Evolutionary conservation across 1,139 yeast species (phyloP).

Genomic region (Yamadazyma songkhlaensis): DNA sequence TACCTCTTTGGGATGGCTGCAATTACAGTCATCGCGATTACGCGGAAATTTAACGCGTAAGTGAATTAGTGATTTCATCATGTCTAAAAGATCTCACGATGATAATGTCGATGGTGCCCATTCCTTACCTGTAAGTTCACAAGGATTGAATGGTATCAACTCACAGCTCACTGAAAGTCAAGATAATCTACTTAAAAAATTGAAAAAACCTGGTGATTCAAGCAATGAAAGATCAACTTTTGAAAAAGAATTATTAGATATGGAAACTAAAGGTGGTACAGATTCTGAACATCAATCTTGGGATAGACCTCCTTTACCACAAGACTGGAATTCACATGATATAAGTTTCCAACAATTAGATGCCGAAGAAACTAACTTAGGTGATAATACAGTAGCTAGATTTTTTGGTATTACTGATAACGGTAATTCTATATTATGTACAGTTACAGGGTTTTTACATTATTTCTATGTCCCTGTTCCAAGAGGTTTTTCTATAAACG

Average conservation of each 20-base stretch:
- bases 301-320: slow-evolving; percentile 58
- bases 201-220: slow-evolving; percentile 31
- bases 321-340: slow-evolving; percentile 51
- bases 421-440: slow-evolving; percentile 88
- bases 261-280: slow-evolving; percentile 42
- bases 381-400: slow-evolving; percentile 64
- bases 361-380: slow-evolving; percentile 75
- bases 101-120: slow-evolving; percentile 31
- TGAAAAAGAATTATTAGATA: slow-evolving; percentile 59
- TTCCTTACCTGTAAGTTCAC: slow-evolving; percentile 44
- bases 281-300: slow-evolving; percentile 52
- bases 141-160: slow-evolving; percentile 19
- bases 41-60: not conserved
- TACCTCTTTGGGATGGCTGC: no score
- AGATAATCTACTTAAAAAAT: slow-evolving; percentile 33
- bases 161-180: slow-evolving; percentile 27
- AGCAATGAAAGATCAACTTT: slow-evolving; percentile 48
- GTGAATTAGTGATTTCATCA: not conserved
- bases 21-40: not conserved
- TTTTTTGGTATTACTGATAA: slow-evolving; percentile 89
- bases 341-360: slow-evolving; percentile 88
- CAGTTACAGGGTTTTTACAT: slow-evolving; percentile 84
- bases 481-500: slow-evolving; percentile 59
- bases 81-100: slow-evolving; percentile 14
- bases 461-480: slow-evolving; percentile 95